phyloP scores from a whole-genome alignment of 2,329 filamentous ascomycete species.

The Fusarium nematophilum region DNA sequence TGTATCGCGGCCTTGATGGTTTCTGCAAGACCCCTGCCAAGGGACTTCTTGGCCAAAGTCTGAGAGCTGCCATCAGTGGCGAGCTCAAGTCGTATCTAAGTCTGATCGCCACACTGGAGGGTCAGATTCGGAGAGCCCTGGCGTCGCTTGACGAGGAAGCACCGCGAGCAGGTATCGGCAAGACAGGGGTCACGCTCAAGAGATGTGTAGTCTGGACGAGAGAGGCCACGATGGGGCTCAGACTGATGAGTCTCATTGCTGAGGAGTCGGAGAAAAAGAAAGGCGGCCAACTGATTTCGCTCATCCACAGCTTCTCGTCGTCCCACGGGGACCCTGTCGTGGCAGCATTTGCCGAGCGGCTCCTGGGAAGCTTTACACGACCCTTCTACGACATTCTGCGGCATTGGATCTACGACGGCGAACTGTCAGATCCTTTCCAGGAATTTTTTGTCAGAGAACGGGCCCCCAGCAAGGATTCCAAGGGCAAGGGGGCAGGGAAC shows the following conservation, averaged over 20 bases:
- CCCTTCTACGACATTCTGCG: conserved; percentile 97
- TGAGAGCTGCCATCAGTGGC: conserved; percentile 84
- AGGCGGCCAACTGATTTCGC: conserved; percentile 90
- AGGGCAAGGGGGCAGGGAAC: conserved; percentile 77
- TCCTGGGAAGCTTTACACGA: conserved; percentile 86
- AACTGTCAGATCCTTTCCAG: conserved; percentile 93
- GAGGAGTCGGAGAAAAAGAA: conserved; percentile 86
- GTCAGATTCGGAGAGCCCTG: conserved; percentile 87
- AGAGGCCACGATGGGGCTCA: conserved; percentile 94
- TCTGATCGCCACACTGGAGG: conserved; percentile 90
- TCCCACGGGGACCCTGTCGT: conserved; percentile 97
- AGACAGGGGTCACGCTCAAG: conserved; percentile 92
- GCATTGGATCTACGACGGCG: conserved; percentile 98
- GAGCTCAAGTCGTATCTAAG: conserved; percentile 92
- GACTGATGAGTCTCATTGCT: conserved; percentile 93
- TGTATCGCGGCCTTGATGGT: conserved; percentile 82
- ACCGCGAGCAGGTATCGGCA: conserved; percentile 78
- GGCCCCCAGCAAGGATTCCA: conserved; percentile 61
- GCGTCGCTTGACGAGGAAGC: conserved; percentile 76
- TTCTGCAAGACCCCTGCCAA: conserved; percentile 86
- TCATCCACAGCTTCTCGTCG: conserved; percentile 93
- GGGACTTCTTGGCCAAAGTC: conserved; percentile 90
- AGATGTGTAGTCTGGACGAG: conserved; percentile 97
- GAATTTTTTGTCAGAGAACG: conserved; percentile 97
- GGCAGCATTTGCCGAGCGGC: conserved; percentile 88